phyloP scores from a whole-genome alignment of 306 rosid genomes.

The peach (Prunus persica) region Prunus_persica_NCBIv2 NC_034014.1:27585501-27586000 shows the following conservation, averaged over 20 bases:
- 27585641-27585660: neutral
- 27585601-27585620: slow-evolving; percentile 14
- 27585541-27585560: slow-evolving; percentile 50
- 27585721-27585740: neutral
- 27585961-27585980: no score
- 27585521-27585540: slow-evolving; percentile 34
- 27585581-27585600: slow-evolving; percentile 54
- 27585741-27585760: neutral
- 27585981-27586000: no score
- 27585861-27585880: neutral
- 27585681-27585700: slow-evolving; percentile 29
- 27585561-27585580: slow-evolving; percentile 45
- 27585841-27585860: neutral
- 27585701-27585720: neutral
- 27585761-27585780: neutral
- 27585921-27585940: no score
- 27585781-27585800: neutral
- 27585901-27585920: neutral
- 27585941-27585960: no score
- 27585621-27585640: slow-evolving; percentile 4
- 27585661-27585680: slow-evolving; percentile 31
- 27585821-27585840: neutral
- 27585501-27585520: slow-evolving; percentile 49
- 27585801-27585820: neutral
- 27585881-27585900: neutral